Percentiles rank a stretch among this genome's conserved stretches.
phyloP scores from a whole-genome alignment of 1,284 basidiomycete genomes.

The Cutaneotrichosporon sp. region DNA sequence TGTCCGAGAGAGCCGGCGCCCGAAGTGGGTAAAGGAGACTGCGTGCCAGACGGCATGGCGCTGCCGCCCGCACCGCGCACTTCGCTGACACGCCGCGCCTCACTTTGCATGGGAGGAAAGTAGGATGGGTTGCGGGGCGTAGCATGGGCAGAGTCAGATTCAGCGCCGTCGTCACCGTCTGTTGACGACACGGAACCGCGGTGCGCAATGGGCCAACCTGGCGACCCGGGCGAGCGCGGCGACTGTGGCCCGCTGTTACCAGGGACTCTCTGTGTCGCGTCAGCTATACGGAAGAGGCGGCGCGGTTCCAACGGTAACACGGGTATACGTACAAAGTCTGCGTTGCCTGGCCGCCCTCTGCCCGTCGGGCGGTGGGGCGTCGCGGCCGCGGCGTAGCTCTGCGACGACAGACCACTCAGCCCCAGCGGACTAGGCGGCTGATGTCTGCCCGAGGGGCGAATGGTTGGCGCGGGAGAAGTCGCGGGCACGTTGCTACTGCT shows the following conservation, averaged over 20 bases:
- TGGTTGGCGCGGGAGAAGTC: not conserved
- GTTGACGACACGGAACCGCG: not conserved
- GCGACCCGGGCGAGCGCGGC: slow-evolving; percentile 2
- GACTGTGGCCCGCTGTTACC: slow-evolving; percentile 1
- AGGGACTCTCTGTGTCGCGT: not conserved
- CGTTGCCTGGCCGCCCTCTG: slow-evolving; percentile 6
- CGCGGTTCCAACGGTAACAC: not conserved
- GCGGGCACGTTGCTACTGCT: not conserved
- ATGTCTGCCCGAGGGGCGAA: not conserved
- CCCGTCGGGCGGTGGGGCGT: not conserved
- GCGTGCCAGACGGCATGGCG: not conserved
- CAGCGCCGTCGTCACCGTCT: not conserved
- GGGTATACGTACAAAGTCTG: slow-evolving; percentile 7
- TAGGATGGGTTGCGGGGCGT: slow-evolving; percentile 13
- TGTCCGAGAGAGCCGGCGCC: not conserved
- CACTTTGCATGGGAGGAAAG: slow-evolving; percentile 2
- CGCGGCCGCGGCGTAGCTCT: not conserved
- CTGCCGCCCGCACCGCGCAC: not conserved
- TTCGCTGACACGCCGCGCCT: slow-evolving; percentile 10
- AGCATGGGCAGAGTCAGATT: slow-evolving; percentile 1
- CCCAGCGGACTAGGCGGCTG: not conserved
- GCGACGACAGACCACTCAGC: not conserved
- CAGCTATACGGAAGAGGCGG: not conserved
- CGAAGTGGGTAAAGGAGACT: not conserved
- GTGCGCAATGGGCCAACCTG: slow-evolving; percentile 4